Base-by-base conservation (phyloP, 2,329 filamentous ascomycete species). In the Neoascochyta sp. region DNA sequence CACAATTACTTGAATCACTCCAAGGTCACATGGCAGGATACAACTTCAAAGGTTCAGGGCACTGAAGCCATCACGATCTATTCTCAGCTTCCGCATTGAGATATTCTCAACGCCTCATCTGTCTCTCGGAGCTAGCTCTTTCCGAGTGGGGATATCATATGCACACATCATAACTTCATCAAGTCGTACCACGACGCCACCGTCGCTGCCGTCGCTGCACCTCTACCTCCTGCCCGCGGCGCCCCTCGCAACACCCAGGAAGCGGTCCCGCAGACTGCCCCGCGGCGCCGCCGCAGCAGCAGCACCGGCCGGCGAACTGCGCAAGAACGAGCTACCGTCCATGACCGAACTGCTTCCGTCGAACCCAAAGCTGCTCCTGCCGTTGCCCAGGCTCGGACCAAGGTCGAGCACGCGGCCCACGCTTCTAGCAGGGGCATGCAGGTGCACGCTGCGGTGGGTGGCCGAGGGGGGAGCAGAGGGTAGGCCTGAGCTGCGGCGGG, bases 301-400 rank as follows among this genome's bases (percentile, higher is more conserved):
- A n/a, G n/a, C n/a, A n/a, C n/a, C n/a, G 16, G 27, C 35, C 8
- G 59, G 59, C 9, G 54, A 58, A 26, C 58, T 62, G 12, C 54
- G 39, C 16, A 63, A 22, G 19, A 62, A 61, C 3, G 59, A 63
- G 29, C 58, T 63, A 2, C 55, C 54, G 11, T 61, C 59, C n/a
- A 63, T 22, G 7, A 61, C 43, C 10, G 57, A 61, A 22, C 58
- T 62, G 26, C 55, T 60, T 2, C 54, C 57, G 21, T 63, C 58
- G 18, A 59, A 41, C 2, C 49, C 54, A 23, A 60, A 43, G 35
- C 54, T 60, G 19, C 47, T 52, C 19, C 58, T 43, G 9, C 46
- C 49, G 16, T 50, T 39, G 0, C 49, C 49, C 14, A 52, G 24
- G 39, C 46, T 45, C 8, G 41, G 39, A 9, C 47, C 45, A 8